A percentile compares a stretch with the other conserved stretches of the same genome.
phyloP scores from a whole-genome alignment of 768 basidiomycete genomes.

The Termitomyces sp. region DNA sequence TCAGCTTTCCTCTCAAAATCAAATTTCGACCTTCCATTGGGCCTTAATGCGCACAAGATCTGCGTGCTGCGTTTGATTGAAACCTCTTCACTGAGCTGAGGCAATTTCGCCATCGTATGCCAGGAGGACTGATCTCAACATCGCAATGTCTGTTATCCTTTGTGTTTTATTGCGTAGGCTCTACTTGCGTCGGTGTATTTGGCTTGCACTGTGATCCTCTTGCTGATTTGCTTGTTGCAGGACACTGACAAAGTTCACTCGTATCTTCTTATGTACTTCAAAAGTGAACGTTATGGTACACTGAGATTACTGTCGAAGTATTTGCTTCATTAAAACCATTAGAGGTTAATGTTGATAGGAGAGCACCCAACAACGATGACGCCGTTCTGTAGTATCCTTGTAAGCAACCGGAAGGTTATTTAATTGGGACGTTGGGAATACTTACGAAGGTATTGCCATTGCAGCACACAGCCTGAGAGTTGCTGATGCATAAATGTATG shows the following conservation, averaged over 20 bases:
- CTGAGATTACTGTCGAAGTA: neutral
- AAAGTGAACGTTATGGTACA: neutral
- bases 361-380: constrained; percentile 12
- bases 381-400: constrained; percentile 6
- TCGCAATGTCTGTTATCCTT: neutral
- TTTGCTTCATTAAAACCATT: neutral
- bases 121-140: neutral
- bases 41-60: neutral
- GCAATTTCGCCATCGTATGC: neutral
- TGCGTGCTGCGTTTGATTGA: neutral
- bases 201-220: neutral
- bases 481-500: neutral
- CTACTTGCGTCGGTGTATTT: neutral
- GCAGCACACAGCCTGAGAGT: constrained; percentile 16
- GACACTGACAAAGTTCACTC: neutral
- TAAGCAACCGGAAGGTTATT: neutral
- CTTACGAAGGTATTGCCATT: constrained; percentile 15
- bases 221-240: neutral
- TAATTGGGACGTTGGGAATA: neutral
- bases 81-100: neutral
- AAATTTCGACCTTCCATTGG: neutral
- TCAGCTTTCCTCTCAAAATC: neutral
- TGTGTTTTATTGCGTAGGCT: neutral
- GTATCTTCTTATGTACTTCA: neutral
- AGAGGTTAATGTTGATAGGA: constrained; percentile 15